These are phyloP conservation scores for Jacaranda copaia DNA, from an alignment of 257 asterid species.

Conservation along the genomic window DNA sequence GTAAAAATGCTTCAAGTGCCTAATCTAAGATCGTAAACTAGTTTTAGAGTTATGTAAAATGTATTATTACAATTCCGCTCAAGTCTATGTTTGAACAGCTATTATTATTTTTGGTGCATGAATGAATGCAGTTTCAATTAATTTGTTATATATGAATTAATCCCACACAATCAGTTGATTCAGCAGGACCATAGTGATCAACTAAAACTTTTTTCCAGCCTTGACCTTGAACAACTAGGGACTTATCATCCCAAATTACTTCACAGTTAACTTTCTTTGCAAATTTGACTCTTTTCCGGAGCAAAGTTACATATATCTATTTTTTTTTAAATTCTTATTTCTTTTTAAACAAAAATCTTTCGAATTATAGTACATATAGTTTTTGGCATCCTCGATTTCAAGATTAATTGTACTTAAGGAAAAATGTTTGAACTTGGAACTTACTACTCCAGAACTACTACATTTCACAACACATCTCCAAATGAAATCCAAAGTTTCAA, in stretches of 20 bases:
- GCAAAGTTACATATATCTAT: not conserved
- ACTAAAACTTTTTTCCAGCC: not conserved
- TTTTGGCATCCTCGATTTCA: not conserved
- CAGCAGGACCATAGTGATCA: not conserved
- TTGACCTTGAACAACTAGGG: not conserved
- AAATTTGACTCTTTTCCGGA: not conserved
- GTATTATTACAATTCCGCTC: conserved; percentile 5
- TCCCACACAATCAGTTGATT: conserved; percentile 5
- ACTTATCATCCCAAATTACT: conserved; percentile 12
- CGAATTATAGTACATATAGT: not conserved
- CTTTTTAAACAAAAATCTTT: not conserved
- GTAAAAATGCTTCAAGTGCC: not conserved
- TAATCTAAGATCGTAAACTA: not conserved
- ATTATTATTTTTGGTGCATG: not conserved
- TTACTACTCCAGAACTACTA: not conserved
- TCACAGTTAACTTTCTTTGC: conserved; percentile 15
- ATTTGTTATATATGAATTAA: not conserved
- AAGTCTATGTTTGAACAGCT: not conserved
- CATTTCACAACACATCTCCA: conserved; percentile 22
- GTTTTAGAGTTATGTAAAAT: not conserved
- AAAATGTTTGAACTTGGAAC: not conserved
- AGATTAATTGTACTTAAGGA: not conserved
- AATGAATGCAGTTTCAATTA: not conserved
- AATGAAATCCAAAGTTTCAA: conserved; percentile 5
- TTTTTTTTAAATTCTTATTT: not conserved